phyloP scores from a whole-genome alignment of 371 early-diverging fungal genomes.

The Conidiobolus incongruus region DNA sequence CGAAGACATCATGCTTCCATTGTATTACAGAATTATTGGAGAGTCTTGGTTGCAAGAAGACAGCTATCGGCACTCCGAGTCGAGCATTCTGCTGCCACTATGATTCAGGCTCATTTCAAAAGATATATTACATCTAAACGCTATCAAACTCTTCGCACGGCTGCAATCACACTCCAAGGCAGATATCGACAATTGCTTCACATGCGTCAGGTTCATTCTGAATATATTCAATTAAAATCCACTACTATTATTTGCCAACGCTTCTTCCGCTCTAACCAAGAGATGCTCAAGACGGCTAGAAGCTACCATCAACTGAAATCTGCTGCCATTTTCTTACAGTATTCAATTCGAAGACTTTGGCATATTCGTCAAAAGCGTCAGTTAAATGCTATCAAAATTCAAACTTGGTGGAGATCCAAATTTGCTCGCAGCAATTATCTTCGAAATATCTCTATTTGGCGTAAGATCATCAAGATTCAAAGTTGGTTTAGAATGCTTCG shows the following conservation, averaged over 20 bases:
- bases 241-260: not conserved
- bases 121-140: not conserved
- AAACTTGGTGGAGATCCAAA: not conserved
- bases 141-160: not conserved
- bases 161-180: not conserved
- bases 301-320: conserved; percentile 5
- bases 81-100: not conserved
- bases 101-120: not conserved
- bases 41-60: too few relatives aligned
- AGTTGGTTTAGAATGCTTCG: not conserved
- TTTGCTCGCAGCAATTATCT: not conserved
- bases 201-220: not conserved
- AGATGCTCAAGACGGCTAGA: not conserved
- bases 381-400: not conserved
- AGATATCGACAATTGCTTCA: not conserved
- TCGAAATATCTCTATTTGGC: too few relatives aligned
- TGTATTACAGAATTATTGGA: too few relatives aligned
- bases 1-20: too few relatives aligned
- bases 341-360: conserved; percentile 6
- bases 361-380: conserved; percentile 5
- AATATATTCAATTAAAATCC: not conserved
- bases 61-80: too few relatives aligned
- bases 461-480: too few relatives aligned
- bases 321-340: conserved; percentile 7
- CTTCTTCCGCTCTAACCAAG: not conserved